These are phyloP conservation scores for Candida railenensis DNA, from an alignment of 805 yeast species.

Conservation along the genomic window DNA sequence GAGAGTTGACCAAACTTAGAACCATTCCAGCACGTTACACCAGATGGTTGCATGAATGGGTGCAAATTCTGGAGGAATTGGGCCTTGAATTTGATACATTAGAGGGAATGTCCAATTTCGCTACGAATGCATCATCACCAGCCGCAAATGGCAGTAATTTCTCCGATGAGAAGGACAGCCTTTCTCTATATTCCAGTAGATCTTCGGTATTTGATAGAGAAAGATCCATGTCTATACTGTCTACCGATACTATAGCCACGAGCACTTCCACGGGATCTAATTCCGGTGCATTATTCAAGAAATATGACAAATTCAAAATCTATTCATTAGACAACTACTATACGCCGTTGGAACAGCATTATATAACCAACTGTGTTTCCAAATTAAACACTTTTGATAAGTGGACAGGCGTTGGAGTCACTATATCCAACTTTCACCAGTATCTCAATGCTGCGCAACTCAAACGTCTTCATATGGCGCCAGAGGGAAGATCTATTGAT, in stretches of 20 bases:
- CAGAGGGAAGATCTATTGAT: not conserved
- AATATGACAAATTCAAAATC: not conserved
- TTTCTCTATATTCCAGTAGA: not conserved
- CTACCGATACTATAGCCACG: not conserved
- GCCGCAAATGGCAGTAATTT: no score
- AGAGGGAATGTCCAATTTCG: slow-evolving; percentile 5
- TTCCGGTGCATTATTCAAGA: not conserved
- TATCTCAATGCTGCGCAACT: slow-evolving; percentile 5
- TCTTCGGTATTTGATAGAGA: slow-evolving; percentile 6
- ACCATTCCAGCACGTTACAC: slow-evolving; percentile 21
- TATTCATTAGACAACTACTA: slow-evolving; percentile 5
- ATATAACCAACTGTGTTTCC: slow-evolving; percentile 38
- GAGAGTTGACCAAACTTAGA: slow-evolving; percentile 24
- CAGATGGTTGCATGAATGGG: slow-evolving; percentile 20
- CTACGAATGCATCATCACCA: not conserved
- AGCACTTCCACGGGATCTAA: not conserved
- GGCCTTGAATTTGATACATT: not conserved
- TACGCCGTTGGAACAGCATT: slow-evolving; percentile 31
- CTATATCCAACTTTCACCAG: slow-evolving; percentile 17
- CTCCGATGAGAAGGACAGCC: not conserved
- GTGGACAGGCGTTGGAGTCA: slow-evolving; percentile 26
- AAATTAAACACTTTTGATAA: slow-evolving; percentile 36
- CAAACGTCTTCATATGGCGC: slow-evolving; percentile 2
- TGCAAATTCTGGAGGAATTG: slow-evolving; percentile 6
- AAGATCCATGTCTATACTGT: slow-evolving; percentile 2